Conservation (phyloP, 331 rosid genomes). For the Quercus tomentella region DNA sequence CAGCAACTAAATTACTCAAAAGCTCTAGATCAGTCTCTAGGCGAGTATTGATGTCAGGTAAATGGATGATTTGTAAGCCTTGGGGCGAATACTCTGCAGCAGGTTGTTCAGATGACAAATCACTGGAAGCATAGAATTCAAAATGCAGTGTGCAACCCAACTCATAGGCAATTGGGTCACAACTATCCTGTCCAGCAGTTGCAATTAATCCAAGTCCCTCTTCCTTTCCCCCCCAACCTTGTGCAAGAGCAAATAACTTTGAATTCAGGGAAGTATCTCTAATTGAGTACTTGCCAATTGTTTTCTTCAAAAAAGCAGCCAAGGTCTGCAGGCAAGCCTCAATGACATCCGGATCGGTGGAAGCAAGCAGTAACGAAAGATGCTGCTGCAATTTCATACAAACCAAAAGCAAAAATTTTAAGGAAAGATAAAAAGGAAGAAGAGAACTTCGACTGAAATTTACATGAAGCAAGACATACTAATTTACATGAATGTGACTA, state of each 20-base stretch:
- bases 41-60: conserved; percentile 50
- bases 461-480: not conserved
- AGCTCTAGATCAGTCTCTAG: conserved; percentile 82
- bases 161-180: conserved; percentile 58
- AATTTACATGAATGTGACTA: not conserved
- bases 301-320: conserved; percentile 87
- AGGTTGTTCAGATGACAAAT: conserved; percentile 43
- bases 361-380: conserved; percentile 91
- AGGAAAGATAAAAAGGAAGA: not conserved
- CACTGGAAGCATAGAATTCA: conserved; percentile 85
- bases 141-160: conserved; percentile 93
- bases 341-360: conserved; percentile 90
- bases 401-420: conserved; percentile 17
- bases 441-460: not conserved
- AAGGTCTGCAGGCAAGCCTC: conserved; percentile 93
- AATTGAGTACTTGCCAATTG: conserved; percentile 79
- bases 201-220: conserved; percentile 97
- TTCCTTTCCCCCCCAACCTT: conserved; percentile 99
- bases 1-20: conserved; percentile 63
- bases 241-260: conserved; percentile 87
- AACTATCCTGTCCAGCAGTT: conserved; percentile 61
- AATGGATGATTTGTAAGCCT: conserved; percentile 84
- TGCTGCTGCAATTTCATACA: conserved; percentile 80
- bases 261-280: conserved; percentile 81
- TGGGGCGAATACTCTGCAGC: conserved; percentile 32